Evolutionary conservation across 2,329 filamentous ascomycete genomes (phyloP), one percentile per base, ranked within the genome.

Genomic region (Calonectria ilicicola): DNA sequence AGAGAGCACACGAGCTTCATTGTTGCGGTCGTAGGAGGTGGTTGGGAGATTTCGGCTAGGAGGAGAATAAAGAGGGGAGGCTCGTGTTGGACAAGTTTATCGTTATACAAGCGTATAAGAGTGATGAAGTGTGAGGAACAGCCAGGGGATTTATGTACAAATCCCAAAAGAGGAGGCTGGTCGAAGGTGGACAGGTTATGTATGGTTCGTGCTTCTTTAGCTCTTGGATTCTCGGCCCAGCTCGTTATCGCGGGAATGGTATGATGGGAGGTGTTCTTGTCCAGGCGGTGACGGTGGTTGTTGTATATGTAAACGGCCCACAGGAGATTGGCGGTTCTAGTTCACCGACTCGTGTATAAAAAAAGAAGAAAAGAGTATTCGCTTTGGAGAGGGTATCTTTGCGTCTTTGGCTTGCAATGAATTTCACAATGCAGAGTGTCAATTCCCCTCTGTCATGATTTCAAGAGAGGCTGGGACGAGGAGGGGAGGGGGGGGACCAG

Each of bases 1-100:
- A 76, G 72, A 26, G 74, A 73, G 75, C 77, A 79, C 35, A 79
- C 29, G 14, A 79, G 67, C 51, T 79, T 74, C 77, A 79, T 79
- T 27, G 71, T 74, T n/a, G 17, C 42, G 42, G 58, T 49, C 8
- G 21, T 35, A 46, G 65, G 49, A 29, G 29, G 32, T 46, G 35
- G 58, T 64, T 32, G 42, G 40, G 15, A 49, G 29, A 42, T 35
- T 35, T 14, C 32, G 32, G 26, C 14, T 35, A 23, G 29, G 40
- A 47, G 19, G 29, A 9, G n/a, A 5, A 40, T 35, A n/a, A 6
- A 21, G 35, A 26, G n/a, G 56, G 17, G 6, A 19, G 19, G 10
- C 10, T 35, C 8, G 40, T 53, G 26, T 53, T 26, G 49, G 49
- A 32, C 3, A 53, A 27, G 26, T 32, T 32, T 32, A 17, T 29